A percentile compares a stretch with the other conserved stretches of the same genome.
These are phyloP conservation scores for Globisporangium irregulare DNA, from an alignment of 352 stramenopile species.

Conservation along the genomic window DNA sequence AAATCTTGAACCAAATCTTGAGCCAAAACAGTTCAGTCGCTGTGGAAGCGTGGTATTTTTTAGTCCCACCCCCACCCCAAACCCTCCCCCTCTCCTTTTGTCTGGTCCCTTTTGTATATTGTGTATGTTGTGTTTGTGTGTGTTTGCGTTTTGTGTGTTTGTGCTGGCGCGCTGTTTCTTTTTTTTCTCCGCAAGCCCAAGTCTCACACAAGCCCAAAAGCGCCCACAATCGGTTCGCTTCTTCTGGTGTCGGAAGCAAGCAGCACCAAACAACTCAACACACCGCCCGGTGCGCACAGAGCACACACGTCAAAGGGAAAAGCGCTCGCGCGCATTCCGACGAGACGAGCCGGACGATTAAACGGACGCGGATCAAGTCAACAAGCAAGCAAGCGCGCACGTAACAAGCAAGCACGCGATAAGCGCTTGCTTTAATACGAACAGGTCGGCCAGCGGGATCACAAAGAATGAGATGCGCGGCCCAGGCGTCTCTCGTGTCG, in stretches of 20 bases:
- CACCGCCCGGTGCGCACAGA: neutral
- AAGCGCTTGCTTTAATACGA: neutral
- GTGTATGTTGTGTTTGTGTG: neutral
- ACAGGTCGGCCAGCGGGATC: constrained; percentile 1
- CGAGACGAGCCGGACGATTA: constrained; percentile 6
- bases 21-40: no score
- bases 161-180: constrained; percentile 3
- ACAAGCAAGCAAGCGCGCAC: no score
- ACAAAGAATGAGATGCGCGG: constrained; percentile 16
- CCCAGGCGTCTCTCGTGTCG: constrained; percentile 3
- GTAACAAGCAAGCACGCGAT: neutral
- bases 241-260: constrained; percentile 3
- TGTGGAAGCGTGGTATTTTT: neutral
- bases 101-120: neutral
- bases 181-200: neutral
- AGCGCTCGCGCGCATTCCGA: constrained; percentile 7
- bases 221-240: neutral
- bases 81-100: constrained; percentile 1
- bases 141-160: constrained; percentile 6
- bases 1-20: no score
- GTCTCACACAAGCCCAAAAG: neutral
- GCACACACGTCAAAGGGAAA: neutral
- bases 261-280: constrained; percentile 6
- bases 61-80: neutral
- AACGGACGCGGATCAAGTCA: neutral